Percentiles rank a stretch among this genome's conserved stretches.
phyloP scores from a whole-genome alignment of 768 basidiomycete genomes.

The Steccherinum ochraceum region DNA sequence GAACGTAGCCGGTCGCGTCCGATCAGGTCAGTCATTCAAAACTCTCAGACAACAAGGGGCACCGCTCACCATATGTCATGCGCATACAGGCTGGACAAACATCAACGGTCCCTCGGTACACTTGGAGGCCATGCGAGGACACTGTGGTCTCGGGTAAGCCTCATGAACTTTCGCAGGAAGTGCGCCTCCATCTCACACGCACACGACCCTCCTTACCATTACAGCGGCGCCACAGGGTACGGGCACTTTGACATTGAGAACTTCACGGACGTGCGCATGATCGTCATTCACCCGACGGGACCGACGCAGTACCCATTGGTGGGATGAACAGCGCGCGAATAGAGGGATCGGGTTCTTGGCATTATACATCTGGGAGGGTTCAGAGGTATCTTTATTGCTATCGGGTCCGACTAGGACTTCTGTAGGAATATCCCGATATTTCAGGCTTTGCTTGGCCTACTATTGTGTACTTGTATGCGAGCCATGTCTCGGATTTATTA shows the following conservation, averaged over 20 bases:
- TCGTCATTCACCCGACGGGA: conserved; percentile 14
- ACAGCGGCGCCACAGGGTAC: conserved; percentile 18
- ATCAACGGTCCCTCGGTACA: conserved; percentile 52
- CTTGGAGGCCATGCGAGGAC: conserved; percentile 30
- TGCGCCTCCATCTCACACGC: background rate
- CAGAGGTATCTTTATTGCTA: no score
- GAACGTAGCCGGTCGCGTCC: conserved; percentile 40
- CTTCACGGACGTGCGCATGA: conserved; percentile 17
- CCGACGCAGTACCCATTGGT: background rate
- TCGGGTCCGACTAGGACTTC: no score
- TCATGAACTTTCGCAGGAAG: background rate
- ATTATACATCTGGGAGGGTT: no score
- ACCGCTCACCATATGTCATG: background rate
- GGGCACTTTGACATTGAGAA: conserved; percentile 19
- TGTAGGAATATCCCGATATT: no score
- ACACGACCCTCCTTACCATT: background rate
- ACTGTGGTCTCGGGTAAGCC: conserved; percentile 42
- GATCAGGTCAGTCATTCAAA: conserved; percentile 33
- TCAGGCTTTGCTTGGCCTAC: no score
- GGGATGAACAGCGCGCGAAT: no score
- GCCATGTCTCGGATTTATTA: no score
- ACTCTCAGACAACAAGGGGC: no score
- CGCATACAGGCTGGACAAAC: conserved; percentile 44
- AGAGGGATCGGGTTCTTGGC: no score
- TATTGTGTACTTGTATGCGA: no score